A percentile compares a stretch with the other conserved stretches of the same genome.
Evolutionary conservation across 1,284 basidiomycete genomes (phyloP).

Genomic region (Moesziomyces parantarcticus): DNA sequence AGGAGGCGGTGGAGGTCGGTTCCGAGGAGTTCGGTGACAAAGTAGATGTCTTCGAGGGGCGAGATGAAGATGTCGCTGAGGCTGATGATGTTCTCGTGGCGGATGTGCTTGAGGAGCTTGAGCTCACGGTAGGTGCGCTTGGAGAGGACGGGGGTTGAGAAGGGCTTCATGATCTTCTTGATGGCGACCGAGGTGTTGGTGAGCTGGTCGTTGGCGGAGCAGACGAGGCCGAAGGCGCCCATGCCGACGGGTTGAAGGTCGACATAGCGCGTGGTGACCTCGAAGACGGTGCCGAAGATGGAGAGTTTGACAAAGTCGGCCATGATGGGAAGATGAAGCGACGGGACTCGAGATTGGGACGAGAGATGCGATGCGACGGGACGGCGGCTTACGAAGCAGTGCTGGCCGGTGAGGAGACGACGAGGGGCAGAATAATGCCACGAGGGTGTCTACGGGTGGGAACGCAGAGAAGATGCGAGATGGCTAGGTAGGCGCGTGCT

Average conservation of each 20-base stretch:
- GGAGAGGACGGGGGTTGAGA: constrained; percentile 95
- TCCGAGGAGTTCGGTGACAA: constrained; percentile 98
- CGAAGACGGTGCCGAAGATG: constrained; percentile 96
- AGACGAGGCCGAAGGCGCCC: constrained; percentile 74
- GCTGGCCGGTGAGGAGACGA: neutral
- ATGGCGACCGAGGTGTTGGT: constrained; percentile 94
- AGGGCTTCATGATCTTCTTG: constrained; percentile 99
- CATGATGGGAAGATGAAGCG: constrained; percentile 45
- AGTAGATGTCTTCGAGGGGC: constrained; percentile 93
- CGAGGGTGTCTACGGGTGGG: constrained; percentile 3
- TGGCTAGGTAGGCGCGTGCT: neutral
- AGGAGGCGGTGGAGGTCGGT: constrained; percentile 97
- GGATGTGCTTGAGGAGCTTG: constrained; percentile 97
- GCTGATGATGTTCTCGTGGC: constrained; percentile 99
- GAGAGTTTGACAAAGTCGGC: constrained; percentile 91
- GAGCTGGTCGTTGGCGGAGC: constrained; percentile 97
- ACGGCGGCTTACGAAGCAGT: neutral
- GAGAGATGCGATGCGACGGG: neutral
- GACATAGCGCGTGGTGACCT: constrained; percentile 86
- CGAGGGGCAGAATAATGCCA: too few relatives aligned
- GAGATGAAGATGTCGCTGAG: constrained; percentile 99
- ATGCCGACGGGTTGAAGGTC: constrained; percentile 99
- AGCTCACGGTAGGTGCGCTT: constrained; percentile 98
- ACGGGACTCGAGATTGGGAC: too few relatives aligned
- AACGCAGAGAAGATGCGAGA: neutral